These are phyloP conservation scores for Eurotiales sp. DNA, from an alignment of 2,329 filamentous ascomycete genomes.

Conservation along the genomic window DNA sequence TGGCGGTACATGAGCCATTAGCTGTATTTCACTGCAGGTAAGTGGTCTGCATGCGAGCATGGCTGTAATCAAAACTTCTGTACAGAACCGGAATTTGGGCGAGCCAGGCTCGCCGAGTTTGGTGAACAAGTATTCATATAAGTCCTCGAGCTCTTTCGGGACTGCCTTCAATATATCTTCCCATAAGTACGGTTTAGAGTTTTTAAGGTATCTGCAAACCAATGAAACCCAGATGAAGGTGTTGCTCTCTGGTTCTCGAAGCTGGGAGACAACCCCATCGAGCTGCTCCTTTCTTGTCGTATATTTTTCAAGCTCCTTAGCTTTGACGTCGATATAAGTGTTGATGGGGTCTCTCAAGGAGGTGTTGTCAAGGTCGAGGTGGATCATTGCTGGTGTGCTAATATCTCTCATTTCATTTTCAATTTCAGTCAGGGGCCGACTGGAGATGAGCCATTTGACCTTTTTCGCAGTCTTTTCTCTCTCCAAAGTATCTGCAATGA, in stretches of 20 bases:
- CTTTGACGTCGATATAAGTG: neutral
- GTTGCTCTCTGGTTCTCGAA: constrained; percentile 28
- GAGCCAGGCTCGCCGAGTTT: constrained; percentile 28
- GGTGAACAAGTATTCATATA: constrained; percentile 3
- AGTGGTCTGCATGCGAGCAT: constrained; percentile 36
- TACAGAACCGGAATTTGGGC: constrained; percentile 29
- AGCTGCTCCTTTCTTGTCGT: neutral
- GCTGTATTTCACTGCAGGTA: constrained; percentile 30
- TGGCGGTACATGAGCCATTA: neutral
- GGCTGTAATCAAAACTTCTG: constrained; percentile 31
- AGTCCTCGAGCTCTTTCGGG: neutral
- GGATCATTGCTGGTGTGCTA: neutral
- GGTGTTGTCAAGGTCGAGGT: neutral
- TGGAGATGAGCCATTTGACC: neutral
- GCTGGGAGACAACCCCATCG: constrained; percentile 16
- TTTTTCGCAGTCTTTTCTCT: neutral
- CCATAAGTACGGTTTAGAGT: constrained; percentile 24
- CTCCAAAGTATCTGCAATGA: neutral
- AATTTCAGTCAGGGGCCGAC: neutral
- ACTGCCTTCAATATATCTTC: neutral
- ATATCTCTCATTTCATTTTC: neutral
- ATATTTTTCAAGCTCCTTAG: neutral
- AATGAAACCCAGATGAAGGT: constrained; percentile 41
- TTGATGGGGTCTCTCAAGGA: neutral
- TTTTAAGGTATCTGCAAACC: constrained; percentile 28